Percentiles rank a stretch among this genome's conserved stretches.
Evolutionary conservation across 179 eudicot genomes (phyloP).

Genomic region (Spinacia oleracea): DNA sequence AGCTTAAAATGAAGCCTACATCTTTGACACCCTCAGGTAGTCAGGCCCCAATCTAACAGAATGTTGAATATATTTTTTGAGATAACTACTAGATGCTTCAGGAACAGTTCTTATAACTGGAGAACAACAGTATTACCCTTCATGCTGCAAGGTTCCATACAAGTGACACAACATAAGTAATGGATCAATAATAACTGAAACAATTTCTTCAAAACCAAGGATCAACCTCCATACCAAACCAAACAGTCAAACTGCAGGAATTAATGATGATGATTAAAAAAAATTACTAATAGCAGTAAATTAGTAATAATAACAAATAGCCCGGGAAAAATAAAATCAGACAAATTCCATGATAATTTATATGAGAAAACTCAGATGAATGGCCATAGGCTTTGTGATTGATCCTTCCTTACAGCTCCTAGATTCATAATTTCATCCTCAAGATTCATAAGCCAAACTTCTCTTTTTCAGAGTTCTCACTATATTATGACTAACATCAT

Average conservation of each 20-base stretch:
- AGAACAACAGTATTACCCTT: background rate
- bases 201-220: background rate
- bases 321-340: background rate
- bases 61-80: background rate
- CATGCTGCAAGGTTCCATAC: background rate
- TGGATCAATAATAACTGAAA: background rate
- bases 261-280: background rate
- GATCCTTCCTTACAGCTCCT: background rate
- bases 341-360: background rate
- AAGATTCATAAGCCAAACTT: background rate
- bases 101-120: background rate
- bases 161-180: background rate
- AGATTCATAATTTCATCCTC: background rate
- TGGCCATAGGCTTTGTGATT: background rate
- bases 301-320: background rate
- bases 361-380: background rate
- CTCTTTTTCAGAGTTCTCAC: background rate
- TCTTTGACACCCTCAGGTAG: background rate
- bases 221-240: background rate
- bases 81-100: background rate
- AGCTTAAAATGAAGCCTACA: background rate
- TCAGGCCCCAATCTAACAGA: background rate
- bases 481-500: background rate
- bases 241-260: background rate
- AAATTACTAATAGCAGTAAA: background rate